Conservation (phyloP, 23 red algal genomes). For the Agarophyton chilense region DNA sequence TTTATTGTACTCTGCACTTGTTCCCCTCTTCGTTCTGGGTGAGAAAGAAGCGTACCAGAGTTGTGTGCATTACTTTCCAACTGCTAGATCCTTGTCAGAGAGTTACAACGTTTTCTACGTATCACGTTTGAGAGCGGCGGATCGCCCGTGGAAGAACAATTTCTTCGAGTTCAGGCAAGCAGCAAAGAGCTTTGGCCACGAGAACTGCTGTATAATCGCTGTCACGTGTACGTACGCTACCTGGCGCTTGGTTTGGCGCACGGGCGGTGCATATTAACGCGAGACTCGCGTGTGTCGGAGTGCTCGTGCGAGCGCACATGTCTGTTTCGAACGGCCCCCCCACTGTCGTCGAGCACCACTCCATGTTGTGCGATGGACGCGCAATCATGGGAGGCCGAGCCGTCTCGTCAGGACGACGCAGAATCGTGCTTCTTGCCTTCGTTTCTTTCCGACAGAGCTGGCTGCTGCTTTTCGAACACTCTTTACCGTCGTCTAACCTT, state of each 20-base stretch:
- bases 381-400: background rate
- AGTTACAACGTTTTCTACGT: too few relatives aligned
- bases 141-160: background rate
- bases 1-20: too few relatives aligned
- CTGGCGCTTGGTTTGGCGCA: background rate
- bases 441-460: background rate
- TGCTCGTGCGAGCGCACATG: background rate
- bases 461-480: too few relatives aligned
- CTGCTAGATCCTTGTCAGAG: too few relatives aligned
- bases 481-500: too few relatives aligned
- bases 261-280: background rate
- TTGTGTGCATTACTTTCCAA: too few relatives aligned
- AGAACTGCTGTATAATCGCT: background rate
- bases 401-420: background rate
- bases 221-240: background rate
- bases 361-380: background rate
- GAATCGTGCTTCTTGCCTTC: background rate
- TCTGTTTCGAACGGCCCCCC: conserved; percentile 4
- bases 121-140: too few relatives aligned
- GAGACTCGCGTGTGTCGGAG: background rate
- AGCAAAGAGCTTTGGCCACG: background rate
- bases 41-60: background rate
- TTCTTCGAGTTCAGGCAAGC: background rate
- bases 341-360: background rate
- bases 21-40: background rate